Conservation (phyloP, 2,329 filamentous ascomycete genomes). For the Diaporthe sp. region DNA sequence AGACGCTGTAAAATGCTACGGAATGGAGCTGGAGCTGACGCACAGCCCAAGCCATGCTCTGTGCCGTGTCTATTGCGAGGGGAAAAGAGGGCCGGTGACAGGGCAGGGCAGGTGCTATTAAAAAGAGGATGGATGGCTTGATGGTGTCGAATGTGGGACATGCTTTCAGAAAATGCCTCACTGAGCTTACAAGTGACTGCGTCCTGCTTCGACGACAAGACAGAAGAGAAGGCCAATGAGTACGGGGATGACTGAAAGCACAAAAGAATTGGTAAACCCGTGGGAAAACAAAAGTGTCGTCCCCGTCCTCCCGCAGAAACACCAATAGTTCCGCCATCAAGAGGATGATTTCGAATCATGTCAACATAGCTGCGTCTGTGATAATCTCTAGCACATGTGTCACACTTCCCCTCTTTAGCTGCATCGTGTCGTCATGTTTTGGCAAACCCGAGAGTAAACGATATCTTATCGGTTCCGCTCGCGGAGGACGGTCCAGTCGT, state of each 20-base stretch:
- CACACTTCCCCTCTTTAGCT: conserved; percentile 7
- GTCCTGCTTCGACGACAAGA: background rate
- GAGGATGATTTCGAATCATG: background rate
- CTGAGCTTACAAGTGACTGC: too few species aligned
- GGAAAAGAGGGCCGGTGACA: background rate
- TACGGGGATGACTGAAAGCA: background rate
- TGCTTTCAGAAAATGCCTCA: background rate
- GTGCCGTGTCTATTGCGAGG: background rate
- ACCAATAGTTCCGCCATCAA: background rate
- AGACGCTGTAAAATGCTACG: background rate
- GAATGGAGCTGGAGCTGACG: too few species aligned
- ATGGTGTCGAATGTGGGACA: background rate
- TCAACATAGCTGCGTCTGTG: background rate
- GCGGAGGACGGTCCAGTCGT: background rate
- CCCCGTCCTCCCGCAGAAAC: background rate
- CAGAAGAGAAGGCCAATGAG: background rate
- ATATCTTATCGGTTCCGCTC: conserved; percentile 18
- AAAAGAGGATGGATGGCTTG: background rate
- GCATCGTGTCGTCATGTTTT: conserved; percentile 6
- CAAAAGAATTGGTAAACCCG: background rate
- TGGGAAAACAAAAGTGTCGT: background rate
- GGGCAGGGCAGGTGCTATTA: background rate
- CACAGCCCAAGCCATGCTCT: too few species aligned
- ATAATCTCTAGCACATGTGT: background rate
- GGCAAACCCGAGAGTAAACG: background rate